phyloP scores from a whole-genome alignment of 2,329 filamentous ascomycete genomes.

The Alternaria dauci region DNA sequence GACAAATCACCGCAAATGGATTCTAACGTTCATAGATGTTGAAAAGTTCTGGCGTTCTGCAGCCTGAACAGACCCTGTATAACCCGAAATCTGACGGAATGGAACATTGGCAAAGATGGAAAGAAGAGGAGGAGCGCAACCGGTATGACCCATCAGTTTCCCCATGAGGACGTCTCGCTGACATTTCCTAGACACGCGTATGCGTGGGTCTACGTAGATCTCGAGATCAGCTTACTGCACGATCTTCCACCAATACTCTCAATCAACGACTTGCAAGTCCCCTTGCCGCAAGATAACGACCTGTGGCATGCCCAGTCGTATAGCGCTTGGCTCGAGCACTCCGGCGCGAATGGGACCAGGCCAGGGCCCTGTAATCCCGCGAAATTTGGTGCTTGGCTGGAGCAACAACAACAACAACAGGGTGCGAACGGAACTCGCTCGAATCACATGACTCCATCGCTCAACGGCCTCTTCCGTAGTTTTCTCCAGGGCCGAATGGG shows the following conservation, averaged over 20 bases:
- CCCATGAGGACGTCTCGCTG: background rate
- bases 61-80: background rate
- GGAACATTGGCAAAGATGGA: slow-evolving; percentile 12
- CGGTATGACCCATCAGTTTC: background rate
- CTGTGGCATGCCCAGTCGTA: slow-evolving; percentile 13
- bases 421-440: background rate
- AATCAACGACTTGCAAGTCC: slow-evolving; percentile 12
- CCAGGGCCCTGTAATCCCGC: background rate
- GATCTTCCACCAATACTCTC: slow-evolving; percentile 14
- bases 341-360: background rate
- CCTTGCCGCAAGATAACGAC: slow-evolving; percentile 1
- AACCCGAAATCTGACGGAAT: background rate
- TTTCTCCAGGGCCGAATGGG: slow-evolving; percentile 11
- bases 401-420: background rate
- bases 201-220: slow-evolving; percentile 16
- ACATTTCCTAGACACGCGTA: slow-evolving; percentile 9
- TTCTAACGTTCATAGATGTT: slow-evolving; percentile 2
- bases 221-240: slow-evolving; percentile 11
- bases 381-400: slow-evolving; percentile 6
- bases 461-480: slow-evolving; percentile 13
- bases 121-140: slow-evolving; percentile 11
- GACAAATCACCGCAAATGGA: background rate
- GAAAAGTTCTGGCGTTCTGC: slow-evolving; percentile 6
- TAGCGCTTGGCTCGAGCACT: slow-evolving; percentile 2
- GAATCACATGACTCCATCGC: slow-evolving; percentile 3